Conservation (phyloP, 2,329 filamentous ascomycete species). For the Cladosporium sp. region DNA sequence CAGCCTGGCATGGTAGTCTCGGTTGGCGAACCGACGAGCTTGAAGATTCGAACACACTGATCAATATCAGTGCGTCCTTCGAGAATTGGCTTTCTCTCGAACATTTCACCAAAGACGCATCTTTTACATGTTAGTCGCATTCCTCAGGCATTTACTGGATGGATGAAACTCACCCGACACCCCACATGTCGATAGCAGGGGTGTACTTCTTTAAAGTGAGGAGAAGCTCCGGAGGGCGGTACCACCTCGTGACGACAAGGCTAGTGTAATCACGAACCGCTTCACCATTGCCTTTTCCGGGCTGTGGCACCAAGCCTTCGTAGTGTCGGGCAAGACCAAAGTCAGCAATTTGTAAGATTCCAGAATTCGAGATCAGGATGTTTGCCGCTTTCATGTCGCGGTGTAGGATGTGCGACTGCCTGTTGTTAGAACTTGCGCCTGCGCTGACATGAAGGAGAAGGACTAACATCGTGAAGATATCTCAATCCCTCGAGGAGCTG, state of each 20-base stretch:
- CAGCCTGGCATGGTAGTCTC: slow-evolving; percentile 93
- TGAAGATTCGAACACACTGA: slow-evolving; percentile 91
- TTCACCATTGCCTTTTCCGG: slow-evolving; percentile 78
- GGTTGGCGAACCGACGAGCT: slow-evolving; percentile 83
- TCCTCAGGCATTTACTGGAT: background rate
- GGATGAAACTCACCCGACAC: slow-evolving; percentile 67
- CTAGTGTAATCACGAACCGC: slow-evolving; percentile 90
- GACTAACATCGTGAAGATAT: slow-evolving; percentile 75
- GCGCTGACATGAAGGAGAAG: background rate
- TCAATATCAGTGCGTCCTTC: slow-evolving; percentile 84
- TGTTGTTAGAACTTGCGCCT: slow-evolving; percentile 1
- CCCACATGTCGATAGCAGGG: slow-evolving; percentile 98
- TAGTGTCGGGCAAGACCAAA: slow-evolving; percentile 94
- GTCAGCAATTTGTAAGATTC: slow-evolving; percentile 93
- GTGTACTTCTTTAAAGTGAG: slow-evolving; percentile 88
- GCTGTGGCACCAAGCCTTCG: slow-evolving; percentile 75
- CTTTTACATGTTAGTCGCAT: slow-evolving; percentile 47
- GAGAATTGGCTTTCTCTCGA: slow-evolving; percentile 87
- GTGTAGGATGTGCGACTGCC: slow-evolving; percentile 72
- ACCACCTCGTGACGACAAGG: slow-evolving; percentile 97
- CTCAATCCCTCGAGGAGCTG: slow-evolving; percentile 86
- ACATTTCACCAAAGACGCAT: slow-evolving; percentile 98
- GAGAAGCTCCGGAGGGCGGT: slow-evolving; percentile 88
- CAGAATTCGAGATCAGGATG: slow-evolving; percentile 89
- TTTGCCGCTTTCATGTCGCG: slow-evolving; percentile 99